Evolutionary conservation across 345 rosid species (phyloP), one percentile per base, ranked within the genome.

Genomic region (Populus alba): DNA sequence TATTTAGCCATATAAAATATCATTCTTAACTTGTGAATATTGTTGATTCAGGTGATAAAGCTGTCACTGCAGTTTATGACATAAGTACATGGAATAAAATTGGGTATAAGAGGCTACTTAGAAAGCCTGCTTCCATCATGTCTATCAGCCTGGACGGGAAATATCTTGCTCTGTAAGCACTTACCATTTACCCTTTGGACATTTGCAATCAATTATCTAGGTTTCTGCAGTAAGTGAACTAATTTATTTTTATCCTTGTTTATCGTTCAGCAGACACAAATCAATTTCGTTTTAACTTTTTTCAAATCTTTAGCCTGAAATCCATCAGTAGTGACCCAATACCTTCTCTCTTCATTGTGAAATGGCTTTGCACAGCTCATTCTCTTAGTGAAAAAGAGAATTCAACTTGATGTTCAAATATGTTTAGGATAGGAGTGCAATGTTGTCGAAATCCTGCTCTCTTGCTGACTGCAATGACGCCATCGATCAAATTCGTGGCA

Each of bases 61-160:
- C 90, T 55, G 82, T 91, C 49, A 89, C 91, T 77, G 89, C 87
- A 47, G 99, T 95, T 78, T 93, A 90, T 57, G 97, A 91, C 86
- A 92, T 93, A 70, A 93, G 99, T 74, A 87, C 97, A 20, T 93
- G 97, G 99, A 90, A 90, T 51, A 93, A 91, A 86, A 91, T 95
- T 74, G 99, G 99, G 55, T 85, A 87, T 81, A 95, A 92, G 84
- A 91, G 94, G 83, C 92, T 95, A 77, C 90, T 92, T 70, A 90
- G 73, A 82, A 95, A 95, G 85, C 87, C 91, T 69, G 98, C 96
- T 66, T 86, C 92, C 11, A 77, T 87, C 41, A 90, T 96, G 97
- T 90, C 97, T 37, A 85, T 94, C 83, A 96, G 99, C 87, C 79
- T 86, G 84, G 97, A 94, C 80, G 99, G 98, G 41, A 96, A 94